Evolutionary conservation across 495 filamentous ascomycete genomes (phyloP).

Genomic region (Rusavskia elegans): DNA sequence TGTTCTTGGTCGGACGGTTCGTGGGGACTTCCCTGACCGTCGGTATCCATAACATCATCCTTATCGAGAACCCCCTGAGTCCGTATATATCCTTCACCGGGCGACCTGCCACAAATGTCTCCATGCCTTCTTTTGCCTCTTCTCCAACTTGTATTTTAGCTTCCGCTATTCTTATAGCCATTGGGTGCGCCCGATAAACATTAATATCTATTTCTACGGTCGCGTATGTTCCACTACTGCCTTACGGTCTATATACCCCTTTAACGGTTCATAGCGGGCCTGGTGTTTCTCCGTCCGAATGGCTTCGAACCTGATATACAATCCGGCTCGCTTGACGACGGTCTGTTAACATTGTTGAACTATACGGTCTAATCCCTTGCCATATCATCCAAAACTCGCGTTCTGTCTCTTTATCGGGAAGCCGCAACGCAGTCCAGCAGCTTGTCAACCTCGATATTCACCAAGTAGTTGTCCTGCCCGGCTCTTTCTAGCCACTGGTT

Average conservation of each 20-base stretch:
- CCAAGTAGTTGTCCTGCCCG: not conserved
- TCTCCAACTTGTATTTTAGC: not conserved
- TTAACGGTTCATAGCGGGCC: not conserved
- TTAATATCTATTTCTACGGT: not conserved
- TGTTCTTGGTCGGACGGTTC: too few relatives aligned
- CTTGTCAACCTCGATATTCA: not conserved
- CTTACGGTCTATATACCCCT: not conserved
- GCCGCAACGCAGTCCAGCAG: not conserved
- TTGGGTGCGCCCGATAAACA: not conserved
- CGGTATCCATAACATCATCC: too few relatives aligned
- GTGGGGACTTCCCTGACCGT: too few relatives aligned
- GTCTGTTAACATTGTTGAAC: not conserved
- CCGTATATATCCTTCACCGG: too few relatives aligned
- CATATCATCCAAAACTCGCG: not conserved
- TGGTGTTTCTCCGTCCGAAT: not conserved
- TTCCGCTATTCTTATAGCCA: not conserved
- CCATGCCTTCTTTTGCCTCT: not conserved
- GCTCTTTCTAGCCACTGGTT: not conserved
- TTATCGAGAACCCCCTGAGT: too few relatives aligned
- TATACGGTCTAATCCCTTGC: not conserved
- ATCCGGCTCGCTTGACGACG: not conserved
- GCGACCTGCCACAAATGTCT: too few relatives aligned
- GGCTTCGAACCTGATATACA: not conserved
- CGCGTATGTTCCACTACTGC: not conserved
- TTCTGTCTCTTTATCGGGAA: not conserved